Conservation (phyloP, 108 stramenopile genomes). For the Nannochloropsis granulata region DNA sequence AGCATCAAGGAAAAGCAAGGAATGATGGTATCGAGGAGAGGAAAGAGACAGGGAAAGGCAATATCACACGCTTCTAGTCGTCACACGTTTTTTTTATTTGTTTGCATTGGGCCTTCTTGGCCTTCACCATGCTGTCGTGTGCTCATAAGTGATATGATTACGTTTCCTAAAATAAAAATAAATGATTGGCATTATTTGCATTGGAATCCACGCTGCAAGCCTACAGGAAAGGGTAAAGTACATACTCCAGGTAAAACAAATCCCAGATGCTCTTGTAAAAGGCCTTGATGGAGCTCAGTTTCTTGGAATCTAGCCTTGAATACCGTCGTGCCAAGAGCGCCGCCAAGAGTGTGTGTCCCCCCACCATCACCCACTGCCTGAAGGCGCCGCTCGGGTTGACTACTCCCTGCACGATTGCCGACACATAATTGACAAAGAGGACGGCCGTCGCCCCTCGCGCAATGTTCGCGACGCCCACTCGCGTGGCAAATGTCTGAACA, state of each 20-base stretch:
- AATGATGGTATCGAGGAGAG: too few relatives aligned
- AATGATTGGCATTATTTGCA: too few relatives aligned
- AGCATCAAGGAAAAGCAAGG: too few relatives aligned
- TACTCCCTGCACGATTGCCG: constrained; percentile 59
- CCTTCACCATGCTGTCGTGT: too few relatives aligned
- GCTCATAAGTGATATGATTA: too few relatives aligned
- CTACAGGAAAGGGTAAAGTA: constrained; percentile 79
- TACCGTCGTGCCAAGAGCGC: constrained; percentile 44
- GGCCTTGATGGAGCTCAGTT: constrained; percentile 57
- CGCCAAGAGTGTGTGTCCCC: constrained; percentile 58
- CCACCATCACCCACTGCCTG: constrained; percentile 65
- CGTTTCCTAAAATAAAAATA: too few relatives aligned
- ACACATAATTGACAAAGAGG: constrained; percentile 64
- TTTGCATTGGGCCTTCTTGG: too few relatives aligned
- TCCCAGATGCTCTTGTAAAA: constrained; percentile 95
- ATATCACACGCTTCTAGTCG: too few relatives aligned
- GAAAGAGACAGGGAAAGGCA: too few relatives aligned
- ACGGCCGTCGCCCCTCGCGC: constrained; percentile 51
- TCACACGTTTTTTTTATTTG: too few relatives aligned
- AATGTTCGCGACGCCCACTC: constrained; percentile 58
- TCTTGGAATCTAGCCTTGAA: constrained; percentile 54
- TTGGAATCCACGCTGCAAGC: too few relatives aligned
- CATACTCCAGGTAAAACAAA: constrained; percentile 84
- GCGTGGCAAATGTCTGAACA: constrained; percentile 74
- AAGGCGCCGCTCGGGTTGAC: constrained; percentile 51